Evolutionary conservation across 192 early-diverging fungal genomes (phyloP).

Genomic region (Endogone sp.): DNA sequence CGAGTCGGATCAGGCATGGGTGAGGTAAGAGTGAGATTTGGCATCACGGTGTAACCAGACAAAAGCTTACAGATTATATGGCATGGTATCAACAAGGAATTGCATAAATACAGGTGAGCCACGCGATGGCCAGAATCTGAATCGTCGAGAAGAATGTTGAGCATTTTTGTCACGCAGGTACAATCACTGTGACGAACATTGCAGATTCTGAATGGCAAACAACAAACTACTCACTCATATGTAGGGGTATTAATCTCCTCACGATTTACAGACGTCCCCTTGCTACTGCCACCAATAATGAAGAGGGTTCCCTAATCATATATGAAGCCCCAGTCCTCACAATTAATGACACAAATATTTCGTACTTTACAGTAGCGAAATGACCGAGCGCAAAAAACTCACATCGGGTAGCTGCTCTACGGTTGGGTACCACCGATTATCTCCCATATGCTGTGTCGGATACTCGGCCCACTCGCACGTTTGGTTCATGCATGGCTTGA

Average conservation of each 20-base stretch:
- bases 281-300: conserved; percentile 51
- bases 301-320: conserved; percentile 46
- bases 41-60: neutral
- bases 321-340: too few species aligned
- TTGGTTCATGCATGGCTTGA: conserved; percentile 36
- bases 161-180: too few species aligned
- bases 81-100: conserved; percentile 43
- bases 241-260: conserved; percentile 38
- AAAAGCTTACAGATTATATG: conserved; percentile 38
- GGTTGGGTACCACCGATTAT: conserved; percentile 50
- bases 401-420: conserved; percentile 33
- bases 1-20: too few species aligned
- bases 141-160: too few species aligned
- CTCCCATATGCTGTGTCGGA: conserved; percentile 25
- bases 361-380: neutral
- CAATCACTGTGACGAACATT: too few species aligned
- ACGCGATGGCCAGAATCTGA: conserved; percentile 29
- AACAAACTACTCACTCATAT: conserved; percentile 23
- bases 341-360: too few species aligned
- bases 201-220: too few species aligned
- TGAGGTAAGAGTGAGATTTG: neutral
- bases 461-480: conserved; percentile 44
- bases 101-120: conserved; percentile 27
- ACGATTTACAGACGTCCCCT: conserved; percentile 32
- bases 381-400: neutral